Conservation (phyloP, 2,329 filamentous ascomycete species). For the Pseudocercospora crystallina region DNA sequence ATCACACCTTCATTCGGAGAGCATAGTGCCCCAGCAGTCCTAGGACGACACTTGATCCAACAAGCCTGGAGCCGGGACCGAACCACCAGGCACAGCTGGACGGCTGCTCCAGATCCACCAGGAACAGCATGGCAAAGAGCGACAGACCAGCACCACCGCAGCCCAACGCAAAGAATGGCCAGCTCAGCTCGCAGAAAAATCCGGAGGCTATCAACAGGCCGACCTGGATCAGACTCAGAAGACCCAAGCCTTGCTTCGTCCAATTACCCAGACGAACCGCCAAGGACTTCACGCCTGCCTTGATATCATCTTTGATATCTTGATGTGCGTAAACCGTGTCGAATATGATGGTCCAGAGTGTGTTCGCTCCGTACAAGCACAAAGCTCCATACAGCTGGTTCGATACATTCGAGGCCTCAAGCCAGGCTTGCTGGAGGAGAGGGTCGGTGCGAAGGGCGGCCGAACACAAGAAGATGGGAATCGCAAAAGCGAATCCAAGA, state of each 20-base stretch:
- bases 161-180: constrained; percentile 6
- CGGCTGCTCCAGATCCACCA: constrained; percentile 9
- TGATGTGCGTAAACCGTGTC: constrained; percentile 18
- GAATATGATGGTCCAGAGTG: constrained; percentile 18
- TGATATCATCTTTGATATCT: constrained; percentile 19
- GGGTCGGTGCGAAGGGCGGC: constrained; percentile 10
- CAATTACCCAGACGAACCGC: constrained; percentile 13
- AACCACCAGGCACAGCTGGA: constrained; percentile 18
- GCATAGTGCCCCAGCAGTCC: constrained; percentile 13
- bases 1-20: constrained; percentile 1
- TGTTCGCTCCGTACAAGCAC: constrained; percentile 9
- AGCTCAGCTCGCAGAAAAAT: constrained; percentile 6
- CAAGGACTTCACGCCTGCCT: constrained; percentile 17
- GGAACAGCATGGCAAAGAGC: constrained; percentile 10
- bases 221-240: constrained; percentile 14
- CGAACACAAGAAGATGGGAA: constrained; percentile 16
- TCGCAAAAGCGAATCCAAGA: constrained; percentile 14
- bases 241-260: constrained; percentile 9
- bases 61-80: constrained; percentile 15
- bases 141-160: constrained; percentile 13
- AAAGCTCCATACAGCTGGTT: neutral
- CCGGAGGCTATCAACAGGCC: constrained; percentile 10
- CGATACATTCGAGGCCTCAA: neutral
- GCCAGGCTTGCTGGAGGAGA: neutral
- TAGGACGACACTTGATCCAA: constrained; percentile 11